Evolutionary conservation across 441 rosid species (phyloP).

Genomic region (Arabidopsis lyrata): DNA sequence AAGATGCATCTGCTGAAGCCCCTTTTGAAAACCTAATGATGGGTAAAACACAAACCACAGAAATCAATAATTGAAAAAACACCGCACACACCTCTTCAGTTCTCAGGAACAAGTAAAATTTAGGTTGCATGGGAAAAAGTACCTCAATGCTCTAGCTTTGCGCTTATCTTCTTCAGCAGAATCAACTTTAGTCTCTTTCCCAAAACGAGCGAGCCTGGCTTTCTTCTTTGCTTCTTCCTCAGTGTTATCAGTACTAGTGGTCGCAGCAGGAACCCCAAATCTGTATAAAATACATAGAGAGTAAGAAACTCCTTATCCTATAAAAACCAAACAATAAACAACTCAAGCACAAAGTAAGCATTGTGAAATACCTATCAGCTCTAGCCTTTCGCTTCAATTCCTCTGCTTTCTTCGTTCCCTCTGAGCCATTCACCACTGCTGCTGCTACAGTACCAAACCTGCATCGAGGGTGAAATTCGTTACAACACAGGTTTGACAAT

Average conservation of each 20-base stretch:
- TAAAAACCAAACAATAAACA: constrained; percentile 7
- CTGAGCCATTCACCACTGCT: constrained; percentile 46
- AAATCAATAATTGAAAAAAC: background rate
- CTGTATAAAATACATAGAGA: constrained; percentile 45
- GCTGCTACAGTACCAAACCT: constrained; percentile 66
- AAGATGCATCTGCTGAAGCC: constrained; percentile 53
- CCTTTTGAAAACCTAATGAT: constrained; percentile 71
- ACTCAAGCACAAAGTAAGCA: constrained; percentile 11
- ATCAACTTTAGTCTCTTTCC: constrained; percentile 51
- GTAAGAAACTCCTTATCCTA: constrained; percentile 3
- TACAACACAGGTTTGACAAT: constrained; percentile 10
- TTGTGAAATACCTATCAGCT: constrained; percentile 77
- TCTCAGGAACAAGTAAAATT: background rate
- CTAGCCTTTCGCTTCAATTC: constrained; percentile 89
- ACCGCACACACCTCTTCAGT: background rate
- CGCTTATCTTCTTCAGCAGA: constrained; percentile 78
- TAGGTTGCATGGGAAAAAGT: background rate
- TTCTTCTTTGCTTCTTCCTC: constrained; percentile 86
- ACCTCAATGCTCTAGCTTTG: constrained; percentile 87
- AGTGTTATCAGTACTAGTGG: constrained; percentile 40
- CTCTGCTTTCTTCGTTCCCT: constrained; percentile 62
- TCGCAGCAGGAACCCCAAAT: constrained; percentile 72
- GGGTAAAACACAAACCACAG: constrained; percentile 18
- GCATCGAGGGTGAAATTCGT: constrained; percentile 13
- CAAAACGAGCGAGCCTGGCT: constrained; percentile 83